Conservation (phyloP, 345 rosid species). For the Hibiscus tridactylites region DNA sequence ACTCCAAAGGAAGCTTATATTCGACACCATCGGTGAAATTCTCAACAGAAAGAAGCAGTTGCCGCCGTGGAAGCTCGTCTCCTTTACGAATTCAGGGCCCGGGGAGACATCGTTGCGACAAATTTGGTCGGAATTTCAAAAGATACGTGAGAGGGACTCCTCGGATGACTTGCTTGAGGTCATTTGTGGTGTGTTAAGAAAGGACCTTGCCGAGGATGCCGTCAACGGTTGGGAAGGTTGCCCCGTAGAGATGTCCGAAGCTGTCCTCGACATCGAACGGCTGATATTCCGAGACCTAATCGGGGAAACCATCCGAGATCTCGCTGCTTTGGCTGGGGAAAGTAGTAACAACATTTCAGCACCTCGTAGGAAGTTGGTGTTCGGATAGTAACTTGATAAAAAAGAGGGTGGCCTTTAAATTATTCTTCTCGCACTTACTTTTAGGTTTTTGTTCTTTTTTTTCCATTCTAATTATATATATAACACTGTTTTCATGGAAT, state of each 20-base stretch:
- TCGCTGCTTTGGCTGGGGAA: slow-evolving; percentile 33
- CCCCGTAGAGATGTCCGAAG: slow-evolving; percentile 63
- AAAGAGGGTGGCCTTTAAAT: slow-evolving; percentile 10
- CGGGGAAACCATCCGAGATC: slow-evolving; percentile 66
- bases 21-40: slow-evolving; percentile 61
- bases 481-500: neutral
- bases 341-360: slow-evolving; percentile 13
- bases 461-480: neutral
- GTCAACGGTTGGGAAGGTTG: slow-evolving; percentile 49
- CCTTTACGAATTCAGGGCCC: neutral
- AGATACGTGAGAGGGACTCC: slow-evolving; percentile 38
- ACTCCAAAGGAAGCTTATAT: slow-evolving; percentile 56
- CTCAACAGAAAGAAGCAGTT: slow-evolving; percentile 35
- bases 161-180: slow-evolving; percentile 49
- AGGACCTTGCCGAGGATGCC: slow-evolving; percentile 62
- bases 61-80: slow-evolving; percentile 48
- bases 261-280: slow-evolving; percentile 69
- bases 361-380: slow-evolving; percentile 60
- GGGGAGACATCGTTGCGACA: slow-evolving; percentile 30
- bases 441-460: neutral
- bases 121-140: slow-evolving; percentile 60
- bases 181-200: slow-evolving; percentile 58
- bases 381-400: slow-evolving; percentile 30
- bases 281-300: slow-evolving; percentile 76
- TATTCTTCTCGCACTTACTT: slow-evolving; percentile 7